Evolutionary conservation across 768 basidiomycete species (phyloP), one percentile per base, ranked within the genome.

Genomic region (Neoboletus magnificus): DNA sequence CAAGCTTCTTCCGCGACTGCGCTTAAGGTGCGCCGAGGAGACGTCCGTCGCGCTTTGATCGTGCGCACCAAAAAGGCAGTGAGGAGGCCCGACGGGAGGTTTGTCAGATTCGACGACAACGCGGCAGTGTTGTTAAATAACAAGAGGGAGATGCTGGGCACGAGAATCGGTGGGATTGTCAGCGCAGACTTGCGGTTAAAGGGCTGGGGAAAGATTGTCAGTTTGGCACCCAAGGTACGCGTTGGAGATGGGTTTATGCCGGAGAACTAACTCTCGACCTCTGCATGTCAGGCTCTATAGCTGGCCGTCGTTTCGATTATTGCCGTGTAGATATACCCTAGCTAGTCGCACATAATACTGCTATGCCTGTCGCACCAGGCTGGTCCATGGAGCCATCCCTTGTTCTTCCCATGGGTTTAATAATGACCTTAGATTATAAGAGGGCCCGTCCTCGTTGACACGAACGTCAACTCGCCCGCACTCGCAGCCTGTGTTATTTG

Each of bases 131-230:
- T 98, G 35, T 72, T 98, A 54, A 98, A 98, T 73, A 92, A 92
- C 77, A 98, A 98, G 77, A 82, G 86, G 54, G 93, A 96, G 74
- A 92, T 98, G 89, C 69, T 98, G 55, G 95, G 94, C 20, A 97
- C 94, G 48, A 85, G 96, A 66, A 93, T 98, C 52, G 89, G 90
- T 63, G 94, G 95, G 0, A 86, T 95, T 42, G 95, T 98, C 43
- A 93, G 90, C 57, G 89, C 90, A 0, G 95, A 97, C 63, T 69
- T 98, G 70, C 79, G 93, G 58, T 80, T 90, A 80, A 88, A 91
- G 69, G 93, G 93, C 1, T 98, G 95, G 95, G 86, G 89, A 8
- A 97, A 98, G 74, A 90, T 98, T 60, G 85, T 91, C 52, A 89
- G 87, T 73, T 71, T 97, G 65, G 95, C 94, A 61, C 93, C 93